Percentiles rank a stretch among this genome's conserved stretches.
These are phyloP conservation scores for Pseudoneurospora amorphoporcata DNA, from an alignment of 495 filamentous ascomycete species.

Conservation along the genomic window DNA sequence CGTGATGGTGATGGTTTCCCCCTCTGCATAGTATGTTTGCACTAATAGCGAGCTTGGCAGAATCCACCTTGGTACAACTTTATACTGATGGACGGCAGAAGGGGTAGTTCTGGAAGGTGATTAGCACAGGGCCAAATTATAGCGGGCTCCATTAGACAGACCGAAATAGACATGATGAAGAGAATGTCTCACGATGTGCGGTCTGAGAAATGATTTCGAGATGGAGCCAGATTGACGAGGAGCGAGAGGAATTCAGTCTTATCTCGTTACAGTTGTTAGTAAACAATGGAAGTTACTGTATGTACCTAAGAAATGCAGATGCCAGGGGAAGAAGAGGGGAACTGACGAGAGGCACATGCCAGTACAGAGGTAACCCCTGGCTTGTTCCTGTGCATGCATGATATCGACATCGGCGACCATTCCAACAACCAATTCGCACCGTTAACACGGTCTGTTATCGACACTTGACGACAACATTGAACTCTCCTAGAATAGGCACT, in stretches of 20 bases:
- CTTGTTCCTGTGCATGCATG: neutral
- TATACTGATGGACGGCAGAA: neutral
- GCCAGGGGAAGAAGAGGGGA: neutral
- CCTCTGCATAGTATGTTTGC: neutral
- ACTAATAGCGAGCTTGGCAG: neutral
- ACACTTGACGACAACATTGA: neutral
- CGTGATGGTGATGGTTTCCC: neutral
- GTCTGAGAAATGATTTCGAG: neutral
- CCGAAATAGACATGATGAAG: neutral
- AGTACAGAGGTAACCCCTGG: neutral
- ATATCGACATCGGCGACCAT: neutral
- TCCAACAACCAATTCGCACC: neutral
- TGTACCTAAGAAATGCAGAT: neutral
- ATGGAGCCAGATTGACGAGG: neutral
- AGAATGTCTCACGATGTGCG: neutral
- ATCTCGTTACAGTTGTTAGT: neutral
- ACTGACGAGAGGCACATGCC: neutral
- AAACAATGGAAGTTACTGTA: neutral
- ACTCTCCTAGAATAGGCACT: neutral
- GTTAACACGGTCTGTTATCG: neutral
- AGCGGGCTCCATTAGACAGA: neutral
- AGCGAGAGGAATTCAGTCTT: neutral
- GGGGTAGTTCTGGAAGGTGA: neutral
- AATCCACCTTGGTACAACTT: neutral
- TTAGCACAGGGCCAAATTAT: neutral